Conservation (phyloP, 1,284 basidiomycete genomes). For the Albatrellus sp. region DNA sequence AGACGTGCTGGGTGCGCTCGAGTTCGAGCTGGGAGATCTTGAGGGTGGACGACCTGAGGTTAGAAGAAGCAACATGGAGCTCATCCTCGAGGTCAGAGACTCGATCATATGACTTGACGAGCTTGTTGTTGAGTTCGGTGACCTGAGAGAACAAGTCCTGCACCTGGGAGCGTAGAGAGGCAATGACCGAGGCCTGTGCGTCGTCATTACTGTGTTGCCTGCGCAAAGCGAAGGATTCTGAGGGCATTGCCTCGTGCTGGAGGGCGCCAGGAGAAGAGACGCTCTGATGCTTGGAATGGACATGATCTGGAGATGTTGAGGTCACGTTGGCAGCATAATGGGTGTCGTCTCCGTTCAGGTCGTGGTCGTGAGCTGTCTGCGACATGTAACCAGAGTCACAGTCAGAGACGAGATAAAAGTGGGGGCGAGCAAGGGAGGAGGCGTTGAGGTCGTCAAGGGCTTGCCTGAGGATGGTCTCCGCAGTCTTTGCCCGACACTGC, state of each 20-base stretch:
- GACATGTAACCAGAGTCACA: conserved; percentile 9
- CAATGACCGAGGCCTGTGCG: conserved; percentile 66
- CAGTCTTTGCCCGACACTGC: background rate
- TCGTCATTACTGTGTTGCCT: conserved; percentile 23
- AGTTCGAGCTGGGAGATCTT: conserved; percentile 62
- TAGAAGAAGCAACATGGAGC: conserved; percentile 54
- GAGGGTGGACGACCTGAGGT: conserved; percentile 43
- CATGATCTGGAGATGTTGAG: no score
- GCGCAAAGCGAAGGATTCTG: background rate
- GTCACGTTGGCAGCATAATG: no score
- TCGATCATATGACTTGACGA: conserved; percentile 85
- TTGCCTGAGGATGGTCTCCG: conserved; percentile 3
- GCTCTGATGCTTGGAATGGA: background rate
- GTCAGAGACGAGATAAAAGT: conserved; percentile 1
- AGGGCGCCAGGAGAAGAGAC: background rate
- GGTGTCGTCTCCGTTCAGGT: no score
- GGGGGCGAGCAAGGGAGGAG: background rate
- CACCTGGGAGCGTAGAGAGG: conserved; percentile 70
- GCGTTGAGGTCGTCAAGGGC: conserved; percentile 4
- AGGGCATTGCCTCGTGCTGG: background rate
- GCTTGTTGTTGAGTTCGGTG: conserved; percentile 81
- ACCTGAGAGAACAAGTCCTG: conserved; percentile 84
- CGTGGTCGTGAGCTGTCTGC: background rate
- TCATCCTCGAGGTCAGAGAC: conserved; percentile 91
- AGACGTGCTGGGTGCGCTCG: conserved; percentile 66